Percentiles rank a stretch among this genome's conserved stretches.
These are phyloP conservation scores for Metschnikowia santaceciliae DNA, from an alignment of 805 yeast genomes.

Conservation along the genomic window DNA sequence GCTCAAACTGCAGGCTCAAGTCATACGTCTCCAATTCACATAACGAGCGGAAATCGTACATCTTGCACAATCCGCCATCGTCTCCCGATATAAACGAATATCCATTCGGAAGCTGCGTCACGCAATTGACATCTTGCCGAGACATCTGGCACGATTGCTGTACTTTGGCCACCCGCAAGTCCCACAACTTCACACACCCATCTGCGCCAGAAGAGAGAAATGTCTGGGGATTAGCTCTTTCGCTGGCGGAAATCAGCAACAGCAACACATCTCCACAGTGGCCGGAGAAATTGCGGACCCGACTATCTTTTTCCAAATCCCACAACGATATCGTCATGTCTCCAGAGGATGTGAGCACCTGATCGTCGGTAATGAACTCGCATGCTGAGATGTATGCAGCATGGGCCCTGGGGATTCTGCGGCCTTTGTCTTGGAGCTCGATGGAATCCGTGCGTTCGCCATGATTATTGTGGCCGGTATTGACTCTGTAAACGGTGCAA, in stretches of 20 bases:
- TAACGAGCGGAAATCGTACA: constrained; percentile 76
- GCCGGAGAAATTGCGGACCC: constrained; percentile 52
- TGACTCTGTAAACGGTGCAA: constrained; percentile 60
- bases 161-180: constrained; percentile 39
- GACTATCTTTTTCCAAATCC: constrained; percentile 66
- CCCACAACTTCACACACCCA: constrained; percentile 67
- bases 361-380: constrained; percentile 56
- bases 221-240: constrained; percentile 8
- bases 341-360: constrained; percentile 69
- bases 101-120: constrained; percentile 67
- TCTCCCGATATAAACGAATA: constrained; percentile 69
- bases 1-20: constrained; percentile 18
- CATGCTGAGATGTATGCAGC: constrained; percentile 76
- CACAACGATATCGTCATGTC: constrained; percentile 77
- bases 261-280: constrained; percentile 71
- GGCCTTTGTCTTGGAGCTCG: constrained; percentile 12
- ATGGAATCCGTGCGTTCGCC: constrained; percentile 3
- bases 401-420: constrained; percentile 52
- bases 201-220: constrained; percentile 69
- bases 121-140: constrained; percentile 56
- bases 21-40: constrained; percentile 56
- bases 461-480: background rate
- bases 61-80: constrained; percentile 69
- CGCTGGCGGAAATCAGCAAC: constrained; percentile 22
- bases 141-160: constrained; percentile 52